Base-by-base conservation (phyloP, 345 rosid genomes). In the Crucihimalaya himalaica region DNA sequence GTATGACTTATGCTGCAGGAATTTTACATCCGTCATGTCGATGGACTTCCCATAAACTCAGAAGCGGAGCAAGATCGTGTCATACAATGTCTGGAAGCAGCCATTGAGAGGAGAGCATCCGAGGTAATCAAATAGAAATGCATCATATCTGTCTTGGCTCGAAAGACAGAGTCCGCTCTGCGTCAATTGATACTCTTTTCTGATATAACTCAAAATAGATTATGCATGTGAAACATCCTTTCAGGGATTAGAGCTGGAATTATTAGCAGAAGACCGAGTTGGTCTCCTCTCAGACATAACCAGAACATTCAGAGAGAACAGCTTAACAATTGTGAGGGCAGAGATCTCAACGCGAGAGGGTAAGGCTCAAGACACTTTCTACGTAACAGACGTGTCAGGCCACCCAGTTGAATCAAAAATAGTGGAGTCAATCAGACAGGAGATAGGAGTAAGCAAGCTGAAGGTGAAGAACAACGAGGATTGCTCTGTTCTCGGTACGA, bases 251-350 rank as follows among this genome's bases (percentile, higher is more conserved):
- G 87, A 87, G 68, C 85, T 92, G 68, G 96, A 95, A 64, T 82
- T 95, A 55, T 86, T 90, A 57, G 76, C 90, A 16, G 91, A 88
- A 40, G 99, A 95, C 78, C 74, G 97, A 66, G 84, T 79, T 6
- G 97, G 99, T 65, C 95, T 95, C 28, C 79, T 95, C 48, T 89
- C 99, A 0, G 97, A 95, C 34, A 97, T 86, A 50, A 95, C 99
- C 25, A 90, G 99, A 61, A 95, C 93, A 74, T 92, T 95, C 63
- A 75, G 97, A 81, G 97, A 95, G 76, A 89, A 95, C 34, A 92
- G 97, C 63, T 89, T 92, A 13, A 80, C 96, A 1, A 96, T 92
- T 28, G 84, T 88, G 48, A 84, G 86, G 62, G 99, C 99, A 2
- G 97, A 95, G 89, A 92, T 95, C n/a, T 86, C 87, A 2, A 92